phyloP scores from a whole-genome alignment of 306 rosid species.

The Clitoria ternatea region DNA sequence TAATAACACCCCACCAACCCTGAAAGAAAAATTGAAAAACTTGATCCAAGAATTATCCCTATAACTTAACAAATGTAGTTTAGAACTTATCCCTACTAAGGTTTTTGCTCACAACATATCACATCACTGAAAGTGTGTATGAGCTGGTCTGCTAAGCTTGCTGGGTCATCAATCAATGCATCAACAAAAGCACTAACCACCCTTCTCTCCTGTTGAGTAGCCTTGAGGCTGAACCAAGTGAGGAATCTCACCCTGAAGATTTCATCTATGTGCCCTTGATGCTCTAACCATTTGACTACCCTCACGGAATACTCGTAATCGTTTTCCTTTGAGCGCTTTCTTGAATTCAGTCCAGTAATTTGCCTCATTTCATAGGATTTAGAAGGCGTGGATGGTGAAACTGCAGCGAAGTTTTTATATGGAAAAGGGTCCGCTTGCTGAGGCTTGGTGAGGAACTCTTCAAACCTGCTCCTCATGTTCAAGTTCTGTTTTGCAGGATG shows the following conservation, averaged over 20 bases:
- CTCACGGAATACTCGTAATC: conserved; percentile 77
- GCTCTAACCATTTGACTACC: conserved; percentile 73
- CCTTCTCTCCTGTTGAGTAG: conserved; percentile 68
- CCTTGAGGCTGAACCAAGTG: conserved; percentile 95
- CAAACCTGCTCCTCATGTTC: conserved; percentile 36
- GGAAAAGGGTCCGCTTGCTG: conserved; percentile 29
- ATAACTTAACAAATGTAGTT: conserved; percentile 22
- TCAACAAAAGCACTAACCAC: conserved; percentile 82
- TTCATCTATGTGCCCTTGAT: conserved; percentile 59
- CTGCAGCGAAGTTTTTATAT: conserved; percentile 27
- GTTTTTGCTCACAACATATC: conserved; percentile 55
- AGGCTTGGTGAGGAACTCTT: conserved; percentile 42
- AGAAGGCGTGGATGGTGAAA: conserved; percentile 67
- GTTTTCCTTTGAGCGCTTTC: conserved; percentile 49
- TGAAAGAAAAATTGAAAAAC: conserved; percentile 10
- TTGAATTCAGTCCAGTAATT: conserved; percentile 27
- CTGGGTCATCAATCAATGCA: conserved; percentile 73
- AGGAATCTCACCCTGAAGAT: conserved; percentile 81
- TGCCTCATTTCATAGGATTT: conserved; percentile 43
- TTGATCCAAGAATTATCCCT: conserved; percentile 18
- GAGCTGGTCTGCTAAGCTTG: conserved; percentile 87
- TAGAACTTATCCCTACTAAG: conserved; percentile 28
- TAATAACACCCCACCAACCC: background rate
- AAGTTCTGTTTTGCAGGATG: conserved; percentile 26
- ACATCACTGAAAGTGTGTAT: conserved; percentile 69